These are phyloP conservation scores for Vaccinium myrtillus DNA, from an alignment of 148 eudicot genomes.

Conservation along the genomic window DNA sequence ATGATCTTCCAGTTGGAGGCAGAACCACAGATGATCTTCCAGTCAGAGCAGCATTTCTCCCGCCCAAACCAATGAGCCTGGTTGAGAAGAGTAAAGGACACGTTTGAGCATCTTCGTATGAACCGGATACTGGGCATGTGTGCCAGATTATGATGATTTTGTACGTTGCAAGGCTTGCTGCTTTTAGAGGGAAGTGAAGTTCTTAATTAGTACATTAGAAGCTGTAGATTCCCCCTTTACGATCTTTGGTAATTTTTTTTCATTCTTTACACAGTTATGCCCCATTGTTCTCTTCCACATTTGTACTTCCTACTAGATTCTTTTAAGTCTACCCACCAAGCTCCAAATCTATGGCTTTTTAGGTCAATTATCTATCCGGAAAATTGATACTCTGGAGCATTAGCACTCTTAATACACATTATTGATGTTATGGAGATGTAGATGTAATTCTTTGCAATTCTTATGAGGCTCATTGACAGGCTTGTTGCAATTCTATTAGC, in stretches of 20 bases:
- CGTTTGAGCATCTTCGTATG: constrained; percentile 32
- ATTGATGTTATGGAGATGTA: no score
- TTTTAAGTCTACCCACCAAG: neutral
- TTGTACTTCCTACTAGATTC: neutral
- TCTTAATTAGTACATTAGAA: neutral
- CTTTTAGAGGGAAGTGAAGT: constrained; percentile 23
- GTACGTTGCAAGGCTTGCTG: constrained; percentile 44
- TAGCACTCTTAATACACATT: no score
- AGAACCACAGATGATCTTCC: constrained; percentile 7
- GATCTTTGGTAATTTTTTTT: neutral
- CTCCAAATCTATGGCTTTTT: neutral
- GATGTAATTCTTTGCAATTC: no score
- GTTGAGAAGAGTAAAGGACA: constrained; percentile 24
- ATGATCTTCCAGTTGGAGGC: no score
- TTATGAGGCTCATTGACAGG: no score
- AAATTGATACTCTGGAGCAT: no score
- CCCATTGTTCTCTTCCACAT: neutral
- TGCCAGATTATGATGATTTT: constrained; percentile 64
- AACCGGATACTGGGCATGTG: constrained; percentile 32
- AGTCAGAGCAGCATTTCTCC: constrained; percentile 21
- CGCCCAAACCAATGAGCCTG: constrained; percentile 21
- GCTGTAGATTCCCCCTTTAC: neutral
- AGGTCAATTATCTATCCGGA: neutral
- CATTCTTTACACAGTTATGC: neutral
- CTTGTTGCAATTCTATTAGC: neutral